Evolutionary conservation across 345 rosid genomes (phyloP), one percentile per base, ranked within the genome.

Genomic region (Sisymbrium irio): DNA sequence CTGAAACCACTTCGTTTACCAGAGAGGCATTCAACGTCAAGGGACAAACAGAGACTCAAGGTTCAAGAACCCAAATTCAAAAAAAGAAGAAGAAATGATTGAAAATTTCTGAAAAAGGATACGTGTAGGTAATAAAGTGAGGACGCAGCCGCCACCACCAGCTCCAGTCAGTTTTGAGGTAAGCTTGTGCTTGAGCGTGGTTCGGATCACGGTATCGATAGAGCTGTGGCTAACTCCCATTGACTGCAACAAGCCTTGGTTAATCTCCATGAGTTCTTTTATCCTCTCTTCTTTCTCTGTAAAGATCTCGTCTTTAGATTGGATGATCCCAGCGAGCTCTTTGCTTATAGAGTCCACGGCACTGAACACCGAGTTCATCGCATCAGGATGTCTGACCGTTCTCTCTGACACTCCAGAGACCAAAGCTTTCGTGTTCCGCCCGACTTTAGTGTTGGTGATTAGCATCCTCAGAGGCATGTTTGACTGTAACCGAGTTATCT

Each of bases 121-220:
- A 96, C 96, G 19, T 67, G 88, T 82, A 10, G 98, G 98, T 74
- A 96, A 72, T 14, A 96, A 74, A 11, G 98, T 95, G 12, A 96
- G 87, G 57, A 89, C 95, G 9, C 98, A 96, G 60, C 97, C 98
- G 12, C 98, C 98, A 4, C 98, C 97, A 8, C 99, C 99, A 61
- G 96, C 99, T 75, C 98, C 99, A 0, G 99, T 92, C 63, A 96
- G 77, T 79, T 92, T 96, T 35, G 99, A 88, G 61, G 91, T 69
- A 67, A 96, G 83, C 70, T 90, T 92, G 81, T 90, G 90, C 77
- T 90, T 90, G 41, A 82, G 63, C 10, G 96, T 89, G 25, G 89
- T 88, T 49, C 71, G 81, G 28, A 96, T 87, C 71, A 96, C 90
- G 32, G 87, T 81, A 72, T 96, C 96, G 11, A 92, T 92, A 4